Percentiles rank a stretch among this genome's conserved stretches.
Evolutionary conservation across 306 rosid species (phyloP).

Genomic region (Lupinus albus): DNA sequence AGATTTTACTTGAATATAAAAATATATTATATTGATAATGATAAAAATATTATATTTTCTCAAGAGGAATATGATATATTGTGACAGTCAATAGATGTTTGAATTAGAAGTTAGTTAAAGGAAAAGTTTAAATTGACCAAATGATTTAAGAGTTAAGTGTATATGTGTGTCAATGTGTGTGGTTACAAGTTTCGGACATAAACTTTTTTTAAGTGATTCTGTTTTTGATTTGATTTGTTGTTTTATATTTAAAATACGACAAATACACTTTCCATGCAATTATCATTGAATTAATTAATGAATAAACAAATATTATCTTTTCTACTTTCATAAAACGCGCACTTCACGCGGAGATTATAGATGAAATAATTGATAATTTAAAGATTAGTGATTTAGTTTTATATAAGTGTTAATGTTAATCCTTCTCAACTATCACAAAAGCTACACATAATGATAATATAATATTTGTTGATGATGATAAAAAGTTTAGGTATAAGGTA

Average conservation of each 20-base stretch:
- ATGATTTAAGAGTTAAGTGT: not conserved
- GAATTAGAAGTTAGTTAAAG: conserved; percentile 29
- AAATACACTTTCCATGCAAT: not conserved
- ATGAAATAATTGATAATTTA: not conserved
- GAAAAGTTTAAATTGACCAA: conserved; percentile 18
- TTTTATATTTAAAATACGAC: not conserved
- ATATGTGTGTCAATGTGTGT: conserved; percentile 3
- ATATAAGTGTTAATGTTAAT: too few species aligned
- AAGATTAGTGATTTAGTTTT: not conserved
- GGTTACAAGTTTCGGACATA: conserved; percentile 3
- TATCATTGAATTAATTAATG: not conserved
- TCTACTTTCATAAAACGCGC: conserved; percentile 32
- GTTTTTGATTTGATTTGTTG: not conserved
- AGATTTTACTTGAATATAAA: too few species aligned
- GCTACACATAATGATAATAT: too few species aligned
- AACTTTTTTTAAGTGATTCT: not conserved
- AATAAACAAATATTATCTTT: not conserved
- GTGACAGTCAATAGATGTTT: conserved; percentile 27
- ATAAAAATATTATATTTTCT: too few species aligned
- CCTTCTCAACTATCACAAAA: too few species aligned
- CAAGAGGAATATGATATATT: too few species aligned
- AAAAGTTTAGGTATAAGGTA: too few species aligned
- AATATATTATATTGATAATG: too few species aligned
- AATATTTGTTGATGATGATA: too few species aligned
- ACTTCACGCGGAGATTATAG: conserved; percentile 36